These are phyloP conservation scores for Cercospora sojina DNA, from an alignment of 2,329 filamentous ascomycete genomes.

Conservation along the genomic window DNA sequence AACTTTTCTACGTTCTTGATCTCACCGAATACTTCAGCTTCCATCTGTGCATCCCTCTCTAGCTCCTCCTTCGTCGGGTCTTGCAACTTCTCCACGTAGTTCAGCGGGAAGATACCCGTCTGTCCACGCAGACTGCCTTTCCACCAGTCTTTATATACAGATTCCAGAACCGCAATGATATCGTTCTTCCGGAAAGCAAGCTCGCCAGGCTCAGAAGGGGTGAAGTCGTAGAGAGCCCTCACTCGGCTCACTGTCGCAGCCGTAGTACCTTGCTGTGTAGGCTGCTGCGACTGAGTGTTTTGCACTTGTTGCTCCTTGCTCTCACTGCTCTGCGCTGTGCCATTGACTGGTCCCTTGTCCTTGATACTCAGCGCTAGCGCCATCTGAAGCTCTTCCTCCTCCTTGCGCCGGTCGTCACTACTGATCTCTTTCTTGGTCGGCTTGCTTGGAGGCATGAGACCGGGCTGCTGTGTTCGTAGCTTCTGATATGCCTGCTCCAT, in stretches of 20 bases:
- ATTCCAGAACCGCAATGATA: conserved; percentile 94
- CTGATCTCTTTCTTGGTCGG: conserved; percentile 92
- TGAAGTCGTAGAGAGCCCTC: conserved; percentile 89
- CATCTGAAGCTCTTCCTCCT: conserved; percentile 97
- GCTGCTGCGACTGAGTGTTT: conserved; percentile 42
- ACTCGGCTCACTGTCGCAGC: conserved; percentile 95
- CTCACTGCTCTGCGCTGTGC: conserved; percentile 23
- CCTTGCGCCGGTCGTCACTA: conserved; percentile 83
- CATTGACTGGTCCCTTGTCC: conserved; percentile 61
- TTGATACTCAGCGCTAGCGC: conserved; percentile 88
- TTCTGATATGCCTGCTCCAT: conserved; percentile 95
- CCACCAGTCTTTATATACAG: conserved; percentile 99
- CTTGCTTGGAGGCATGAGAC: conserved; percentile 80
- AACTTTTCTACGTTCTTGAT: conserved; percentile 78
- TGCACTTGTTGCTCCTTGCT: conserved; percentile 33
- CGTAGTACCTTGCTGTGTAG: conserved; percentile 70
- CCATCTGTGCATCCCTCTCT: conserved; percentile 94
- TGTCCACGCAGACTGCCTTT: conserved; percentile 91
- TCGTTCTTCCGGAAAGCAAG: conserved; percentile 96
- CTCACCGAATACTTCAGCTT: conserved; percentile 74
- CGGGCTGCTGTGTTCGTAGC: conserved; percentile 75
- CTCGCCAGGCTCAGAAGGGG: conserved; percentile 89
- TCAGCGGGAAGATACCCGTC: conserved; percentile 95
- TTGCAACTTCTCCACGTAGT: conserved; percentile 96
- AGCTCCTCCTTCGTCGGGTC: conserved; percentile 94